Evolutionary conservation across 2,329 filamentous ascomycete species (phyloP).

Genomic region (Ampelomyces quisqualis): DNA sequence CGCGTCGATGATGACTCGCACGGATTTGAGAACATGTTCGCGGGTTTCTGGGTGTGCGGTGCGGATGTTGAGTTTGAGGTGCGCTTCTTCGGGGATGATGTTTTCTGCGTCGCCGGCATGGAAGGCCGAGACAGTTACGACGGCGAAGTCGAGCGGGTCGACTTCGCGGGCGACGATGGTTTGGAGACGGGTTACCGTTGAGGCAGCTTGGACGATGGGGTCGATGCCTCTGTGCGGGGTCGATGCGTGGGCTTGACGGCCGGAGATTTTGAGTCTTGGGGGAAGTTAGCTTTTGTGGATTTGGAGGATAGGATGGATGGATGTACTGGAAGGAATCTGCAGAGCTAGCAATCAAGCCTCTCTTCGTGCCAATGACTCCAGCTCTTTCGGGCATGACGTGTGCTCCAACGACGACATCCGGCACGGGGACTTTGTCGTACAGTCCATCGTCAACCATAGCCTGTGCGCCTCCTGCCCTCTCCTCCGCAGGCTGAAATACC

Average conservation of each 20-base stretch:
- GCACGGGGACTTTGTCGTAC: constrained; percentile 56
- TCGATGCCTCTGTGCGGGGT: constrained; percentile 59
- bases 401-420: constrained; percentile 58
- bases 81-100: constrained; percentile 58
- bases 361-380: constrained; percentile 46
- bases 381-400: constrained; percentile 55
- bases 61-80: constrained; percentile 58
- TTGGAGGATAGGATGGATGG: no score
- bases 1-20: constrained; percentile 57
- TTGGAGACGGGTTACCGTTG: constrained; percentile 60
- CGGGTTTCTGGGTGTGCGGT: constrained; percentile 51
- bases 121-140: constrained; percentile 61
- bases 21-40: constrained; percentile 49
- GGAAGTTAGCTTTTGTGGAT: no score
- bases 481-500: constrained; percentile 68
- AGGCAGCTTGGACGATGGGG: constrained; percentile 59
- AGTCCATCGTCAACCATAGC: constrained; percentile 63
- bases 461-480: constrained; percentile 62
- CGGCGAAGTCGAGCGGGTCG: constrained; percentile 55
- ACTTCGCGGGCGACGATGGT: constrained; percentile 59
- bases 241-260: constrained; percentile 60
- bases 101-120: constrained; percentile 62
- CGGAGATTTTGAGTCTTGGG: constrained; percentile 57
- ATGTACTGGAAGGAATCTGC: constrained; percentile 44
- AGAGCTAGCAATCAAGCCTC: constrained; percentile 45